A percentile compares a stretch with the other conserved stretches of the same genome.
These are phyloP conservation scores for Sequoia sempervirens DNA, from an alignment of 75 land plant species.

Conservation along the genomic window DNA sequence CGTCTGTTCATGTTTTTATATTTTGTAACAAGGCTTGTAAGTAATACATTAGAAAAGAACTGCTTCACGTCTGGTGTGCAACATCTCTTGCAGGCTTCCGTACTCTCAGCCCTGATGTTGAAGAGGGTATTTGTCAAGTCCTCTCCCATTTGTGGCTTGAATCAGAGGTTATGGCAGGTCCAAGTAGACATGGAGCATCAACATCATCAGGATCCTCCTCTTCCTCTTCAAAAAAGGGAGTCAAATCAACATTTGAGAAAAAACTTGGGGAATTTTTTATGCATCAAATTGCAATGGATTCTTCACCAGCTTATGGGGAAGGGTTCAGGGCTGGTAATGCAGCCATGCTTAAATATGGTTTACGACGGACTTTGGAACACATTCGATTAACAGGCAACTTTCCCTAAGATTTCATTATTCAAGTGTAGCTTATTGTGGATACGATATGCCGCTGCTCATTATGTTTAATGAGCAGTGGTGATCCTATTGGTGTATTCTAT, in stretches of 20 bases:
- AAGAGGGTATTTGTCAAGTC: conserved; percentile 97
- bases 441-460: not conserved
- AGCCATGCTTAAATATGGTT: conserved; percentile 58
- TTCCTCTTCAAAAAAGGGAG: conserved; percentile 41
- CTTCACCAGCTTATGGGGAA: conserved; percentile 82
- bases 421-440: not conserved
- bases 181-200: conserved; percentile 19
- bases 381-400: conserved; percentile 63
- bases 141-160: conserved; percentile 90
- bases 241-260: conserved; percentile 40
- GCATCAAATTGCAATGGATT: conserved; percentile 82
- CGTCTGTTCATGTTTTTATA: not conserved
- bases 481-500: not conserved
- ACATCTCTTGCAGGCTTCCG: conserved; percentile 48
- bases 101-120: conserved; percentile 59
- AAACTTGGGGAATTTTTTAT: conserved; percentile 88
- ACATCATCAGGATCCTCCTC: conserved; percentile 38
- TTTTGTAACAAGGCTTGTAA: conserved; percentile 4
- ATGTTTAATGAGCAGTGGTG: not conserved
- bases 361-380: conserved; percentile 66
- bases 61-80: conserved; percentile 4
- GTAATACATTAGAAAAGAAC: not conserved
- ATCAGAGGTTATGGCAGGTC: conserved; percentile 51
- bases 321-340: conserved; percentile 66
- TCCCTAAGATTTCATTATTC: conserved; percentile 27